Base-by-base conservation (phyloP, 192 early-diverging fungal species). In the Gorgonomyces haynaldii region DNA sequence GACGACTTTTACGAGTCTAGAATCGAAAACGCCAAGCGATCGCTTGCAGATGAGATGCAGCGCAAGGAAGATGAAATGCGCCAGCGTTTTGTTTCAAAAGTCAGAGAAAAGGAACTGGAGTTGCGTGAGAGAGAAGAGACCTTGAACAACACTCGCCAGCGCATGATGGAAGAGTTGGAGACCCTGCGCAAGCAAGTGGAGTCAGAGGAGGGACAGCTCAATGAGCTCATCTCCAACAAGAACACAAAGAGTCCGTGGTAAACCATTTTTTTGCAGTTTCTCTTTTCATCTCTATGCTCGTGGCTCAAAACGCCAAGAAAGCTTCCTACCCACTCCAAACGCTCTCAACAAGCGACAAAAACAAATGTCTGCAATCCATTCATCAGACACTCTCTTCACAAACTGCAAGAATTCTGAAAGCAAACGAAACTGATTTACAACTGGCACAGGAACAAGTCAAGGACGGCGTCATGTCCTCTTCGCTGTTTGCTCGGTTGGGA, bases 1-100 rank as follows among this genome's bases (percentile, higher is more conserved):
- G 88, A 91, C 38, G 88, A 89, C 6, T 60, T 69, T 26, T 89
- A 85, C 50, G 85, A 89, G 25, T 65, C 61, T 0, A 73, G 75
- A 31, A 73, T 91, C 42, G 78, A 81, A 37, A 67, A 69, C 21
- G 77, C 80, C 15, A 76, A 83, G 51, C 49, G 66, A 16, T 54
- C 42, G 16, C 60, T 86, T 50, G 68, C 63, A 19, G 64, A 75
- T 34, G 83, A 83, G 16, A 82, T 88, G 84, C 74, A 79, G 35
- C 58, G 66, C 15, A 72, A 69, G 32, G 85, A 88, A 54, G 83
- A 85, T 15, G 78, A 79, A 35, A 80, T 86, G 66, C 61, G 83
- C 31, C 72, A 58, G 45, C 59, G 56, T 52, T 78, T 78, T 38
- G 65, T 83, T 29, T 58, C 58, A 1, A 75, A 75, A 49, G 73